Percentiles rank a stretch among this genome's conserved stretches.
Conservation (phyloP, 345 rosid species). For the Viola odorata region DNA sequence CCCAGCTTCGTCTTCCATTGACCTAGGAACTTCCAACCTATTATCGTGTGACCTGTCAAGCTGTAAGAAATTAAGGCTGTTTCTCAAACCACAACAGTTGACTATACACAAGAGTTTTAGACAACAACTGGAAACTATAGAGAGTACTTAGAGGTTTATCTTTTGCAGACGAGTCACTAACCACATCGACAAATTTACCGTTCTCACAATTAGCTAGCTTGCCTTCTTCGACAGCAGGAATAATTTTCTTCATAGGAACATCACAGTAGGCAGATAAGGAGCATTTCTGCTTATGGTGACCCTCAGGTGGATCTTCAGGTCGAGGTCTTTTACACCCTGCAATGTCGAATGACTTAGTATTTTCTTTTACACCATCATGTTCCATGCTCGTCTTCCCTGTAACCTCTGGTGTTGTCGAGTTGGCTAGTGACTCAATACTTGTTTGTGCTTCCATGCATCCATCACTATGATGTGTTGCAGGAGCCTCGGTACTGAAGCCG, state of each 20-base stretch:
- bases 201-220: slow-evolving; percentile 14
- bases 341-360: slow-evolving; percentile 19
- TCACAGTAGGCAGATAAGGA: not conserved
- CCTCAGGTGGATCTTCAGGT: slow-evolving; percentile 8
- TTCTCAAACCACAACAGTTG: slow-evolving; percentile 21
- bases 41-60: slow-evolving; percentile 44
- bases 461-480: slow-evolving; percentile 24
- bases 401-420: slow-evolving; percentile 30
- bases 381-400: slow-evolving; percentile 61
- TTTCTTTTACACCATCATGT: slow-evolving; percentile 20
- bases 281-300: too few species aligned
- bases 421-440: slow-evolving; percentile 35
- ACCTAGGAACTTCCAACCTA: slow-evolving; percentile 13
- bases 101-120: slow-evolving; percentile 7
- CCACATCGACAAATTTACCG: slow-evolving; percentile 16
- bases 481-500: slow-evolving; percentile 34
- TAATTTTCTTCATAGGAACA: slow-evolving; percentile 9
- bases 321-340: slow-evolving; percentile 39
- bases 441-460: slow-evolving; percentile 17
- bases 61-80: slow-evolving; percentile 47
- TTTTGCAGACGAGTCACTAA: slow-evolving; percentile 18
- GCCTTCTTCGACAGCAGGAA: slow-evolving; percentile 18
- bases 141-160: slow-evolving; percentile 28
- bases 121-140: not conserved
- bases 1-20: slow-evolving; percentile 25